phyloP scores from a whole-genome alignment of 1,139 yeast species.

The Pichia norvegensis region DNA sequence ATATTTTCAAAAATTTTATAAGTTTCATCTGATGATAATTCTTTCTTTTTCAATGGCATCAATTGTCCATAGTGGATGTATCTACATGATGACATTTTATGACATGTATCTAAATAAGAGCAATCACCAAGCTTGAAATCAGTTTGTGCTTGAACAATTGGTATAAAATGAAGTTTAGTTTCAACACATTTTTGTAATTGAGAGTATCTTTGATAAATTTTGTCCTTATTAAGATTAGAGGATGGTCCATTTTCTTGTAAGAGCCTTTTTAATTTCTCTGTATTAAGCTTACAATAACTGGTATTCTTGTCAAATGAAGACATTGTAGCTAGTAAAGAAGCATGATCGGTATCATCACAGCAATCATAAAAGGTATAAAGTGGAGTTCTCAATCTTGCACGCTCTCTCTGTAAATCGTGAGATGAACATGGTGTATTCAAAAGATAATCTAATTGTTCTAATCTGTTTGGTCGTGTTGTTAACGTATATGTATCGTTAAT shows the following conservation, averaged over 20 bases:
- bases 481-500: constrained; percentile 23
- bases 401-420: constrained; percentile 35
- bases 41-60: constrained; percentile 34
- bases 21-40: constrained; percentile 16
- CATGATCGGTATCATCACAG: constrained; percentile 45
- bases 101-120: constrained; percentile 89
- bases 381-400: constrained; percentile 33
- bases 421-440: constrained; percentile 29
- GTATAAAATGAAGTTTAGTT: constrained; percentile 52
- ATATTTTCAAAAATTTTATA: constrained; percentile 25
- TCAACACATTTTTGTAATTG: constrained; percentile 36
- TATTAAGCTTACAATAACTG: constrained; percentile 24
- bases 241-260: constrained; percentile 13
- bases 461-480: constrained; percentile 21
- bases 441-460: constrained; percentile 21
- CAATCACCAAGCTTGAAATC: constrained; percentile 81
- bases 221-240: background rate
- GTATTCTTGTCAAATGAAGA: constrained; percentile 26
- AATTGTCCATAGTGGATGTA: constrained; percentile 73
- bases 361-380: constrained; percentile 42
- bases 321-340: constrained; percentile 29
- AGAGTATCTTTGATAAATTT: constrained; percentile 5
- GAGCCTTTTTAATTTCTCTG: constrained; percentile 19
- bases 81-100: constrained; percentile 71
- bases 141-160: constrained; percentile 46